A percentile compares a stretch with the other conserved stretches of the same genome.
Conservation (phyloP, 805 yeast genomes). For the Phaffomyces opuntiae region DNA sequence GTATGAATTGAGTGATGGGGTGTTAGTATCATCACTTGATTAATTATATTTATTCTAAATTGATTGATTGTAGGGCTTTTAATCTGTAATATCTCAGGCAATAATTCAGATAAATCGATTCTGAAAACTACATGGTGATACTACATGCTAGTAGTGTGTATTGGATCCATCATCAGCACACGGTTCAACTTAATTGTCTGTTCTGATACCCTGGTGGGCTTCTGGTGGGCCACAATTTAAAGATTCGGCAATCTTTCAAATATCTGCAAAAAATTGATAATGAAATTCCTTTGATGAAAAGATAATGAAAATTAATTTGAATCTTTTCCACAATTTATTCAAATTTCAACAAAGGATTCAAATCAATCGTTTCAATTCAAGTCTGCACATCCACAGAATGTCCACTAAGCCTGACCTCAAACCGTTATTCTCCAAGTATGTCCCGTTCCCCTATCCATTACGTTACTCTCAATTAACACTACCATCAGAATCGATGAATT, state of each 20-base stretch:
- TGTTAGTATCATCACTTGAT: neutral
- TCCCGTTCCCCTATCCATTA: neutral
- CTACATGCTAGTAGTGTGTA: no score
- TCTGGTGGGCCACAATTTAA: slow-evolving; percentile 3
- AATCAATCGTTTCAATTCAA: neutral
- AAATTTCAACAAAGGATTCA: no score
- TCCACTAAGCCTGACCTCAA: slow-evolving; percentile 9
- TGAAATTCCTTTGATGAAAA: neutral
- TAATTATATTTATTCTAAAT: no score
- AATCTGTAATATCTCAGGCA: no score
- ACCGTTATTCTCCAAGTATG: slow-evolving; percentile 12
- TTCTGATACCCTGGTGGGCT: no score
- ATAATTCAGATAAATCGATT: no score
- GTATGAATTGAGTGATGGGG: neutral
- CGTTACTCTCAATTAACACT: neutral
- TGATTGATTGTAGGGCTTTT: no score
- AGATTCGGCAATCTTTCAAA: neutral
- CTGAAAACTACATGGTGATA: no score
- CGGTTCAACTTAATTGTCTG: no score
- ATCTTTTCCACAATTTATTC: neutral
- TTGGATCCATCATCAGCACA: no score
- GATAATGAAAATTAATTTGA: neutral
- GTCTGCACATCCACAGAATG: slow-evolving; percentile 1
- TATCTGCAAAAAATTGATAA: slow-evolving; percentile 6
- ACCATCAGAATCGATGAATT: slow-evolving; percentile 56